Evolutionary conservation across 192 early-diverging fungal species (phyloP), one percentile per base, ranked within the genome.

Genomic region (Entophlyctis helioformis): DNA sequence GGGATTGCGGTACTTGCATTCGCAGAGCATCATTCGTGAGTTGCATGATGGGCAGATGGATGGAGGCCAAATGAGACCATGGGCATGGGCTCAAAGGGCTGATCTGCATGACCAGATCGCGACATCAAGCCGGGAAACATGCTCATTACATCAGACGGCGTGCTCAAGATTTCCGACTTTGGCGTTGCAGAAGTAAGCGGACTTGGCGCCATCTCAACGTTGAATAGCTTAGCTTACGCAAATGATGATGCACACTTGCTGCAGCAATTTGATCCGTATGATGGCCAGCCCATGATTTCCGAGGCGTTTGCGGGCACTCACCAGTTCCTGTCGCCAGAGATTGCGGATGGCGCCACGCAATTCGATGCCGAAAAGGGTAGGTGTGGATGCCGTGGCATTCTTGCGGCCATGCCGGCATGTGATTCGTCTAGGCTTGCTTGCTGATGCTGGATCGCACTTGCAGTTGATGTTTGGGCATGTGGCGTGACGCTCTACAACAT

Each of bases 101-200:
- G 19, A 9, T 23, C 12, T 44, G 39, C 31, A 13, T 29, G 26
- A 43, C n/a, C 55, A 74, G 72, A 74, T 56, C 57, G 67, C 16
- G 74, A 76, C 53, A 76, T 76, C 48, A 76, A 76, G 32, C 65
- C 74, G 1, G 67, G 56, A 15, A 76, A 76, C 35, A 36, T 76
- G 32, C 53, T 76, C 3, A 62, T 76, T 19, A 71, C 70, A 9
- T 44, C 61, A n/a, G 71, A 76, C 44, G 71, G 71, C 21, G 45
- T 54, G 11, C 46, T 74, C 29, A 74, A 77, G 45, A 66, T 75
- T 3, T 57, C 75, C 1, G 69, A 78, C 53, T 78, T 74, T 59
- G 72, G 71, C 20, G 56, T 76, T 27, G 62, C 75, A n/a, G 72
- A 77, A 51, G 64, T 68, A 26, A 43, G 33, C 18, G 2, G 3